These are phyloP conservation scores for Pilasporangium apinafurcum DNA, from an alignment of 352 stramenopile genomes.

Conservation along the genomic window DNA sequence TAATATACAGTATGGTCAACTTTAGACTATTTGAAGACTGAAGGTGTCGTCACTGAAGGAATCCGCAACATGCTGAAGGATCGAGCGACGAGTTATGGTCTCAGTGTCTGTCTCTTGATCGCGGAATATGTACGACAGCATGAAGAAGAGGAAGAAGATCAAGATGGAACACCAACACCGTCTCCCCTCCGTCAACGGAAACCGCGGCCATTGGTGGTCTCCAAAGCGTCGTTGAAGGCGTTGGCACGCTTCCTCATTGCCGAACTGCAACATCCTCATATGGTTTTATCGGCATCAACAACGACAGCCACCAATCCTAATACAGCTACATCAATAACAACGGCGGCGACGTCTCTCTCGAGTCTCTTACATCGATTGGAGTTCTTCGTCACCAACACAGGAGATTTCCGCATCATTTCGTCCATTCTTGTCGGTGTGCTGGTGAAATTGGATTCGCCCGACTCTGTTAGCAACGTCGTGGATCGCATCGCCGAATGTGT, in stretches of 20 bases:
- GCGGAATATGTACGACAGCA: constrained; percentile 43
- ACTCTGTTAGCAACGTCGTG: constrained; percentile 56
- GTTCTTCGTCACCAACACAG: constrained; percentile 16
- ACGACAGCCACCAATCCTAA: too few species aligned
- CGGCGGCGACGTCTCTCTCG: constrained; percentile 19
- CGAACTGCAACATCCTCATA: constrained; percentile 42
- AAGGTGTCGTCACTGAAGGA: too few species aligned
- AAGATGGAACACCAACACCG: too few species aligned
- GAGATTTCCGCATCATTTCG: constrained; percentile 37
- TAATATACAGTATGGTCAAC: too few species aligned
- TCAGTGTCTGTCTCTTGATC: constrained; percentile 38
- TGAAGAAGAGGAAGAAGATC: constrained; percentile 15
- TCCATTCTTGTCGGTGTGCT: constrained; percentile 44
- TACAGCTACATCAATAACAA: too few species aligned
- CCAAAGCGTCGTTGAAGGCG: constrained; percentile 23
- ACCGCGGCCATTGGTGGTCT: constrained; percentile 9
- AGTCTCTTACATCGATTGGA: constrained; percentile 43
- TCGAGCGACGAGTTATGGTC: constrained; percentile 37
- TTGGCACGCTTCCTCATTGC: constrained; percentile 44
- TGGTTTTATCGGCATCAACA: too few species aligned
- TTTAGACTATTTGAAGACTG: too few species aligned
- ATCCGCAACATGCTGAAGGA: constrained; percentile 29
- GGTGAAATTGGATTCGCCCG: constrained; percentile 48
- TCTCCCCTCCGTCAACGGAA: too few species aligned
- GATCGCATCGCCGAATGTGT: constrained; percentile 62